Evolutionary conservation across 345 rosid genomes (phyloP), one percentile per base, ranked within the genome.

Genomic region (Corchorus olitorius): DNA sequence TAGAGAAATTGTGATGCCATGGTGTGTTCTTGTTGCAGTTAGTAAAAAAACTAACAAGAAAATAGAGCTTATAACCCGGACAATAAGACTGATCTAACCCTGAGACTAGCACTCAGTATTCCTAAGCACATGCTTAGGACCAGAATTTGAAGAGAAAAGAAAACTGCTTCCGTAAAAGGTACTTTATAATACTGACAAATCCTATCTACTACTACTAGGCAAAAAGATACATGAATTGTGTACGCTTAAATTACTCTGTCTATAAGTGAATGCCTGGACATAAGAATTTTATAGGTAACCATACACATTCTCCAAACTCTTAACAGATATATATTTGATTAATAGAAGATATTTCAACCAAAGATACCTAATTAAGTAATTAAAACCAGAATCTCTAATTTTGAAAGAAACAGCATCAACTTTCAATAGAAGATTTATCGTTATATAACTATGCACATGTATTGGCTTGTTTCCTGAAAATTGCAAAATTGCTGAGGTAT

Each of bases 381-480:
- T 68, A 17, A 35, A 70, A 20, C 70, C 70, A 52, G 56, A 76
- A 55, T 60, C 55, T 43, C 46, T 68, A 50, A 22, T 69, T 56
- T 50, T 59, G 27, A 65, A 73, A 19, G 60, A 76, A 68, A 67
- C 45, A 37, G 72, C 60, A 72, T 33, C 74, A 78, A 58, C 54
- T 75, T 70, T 58, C 19, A n/a, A 70, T 60, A 22, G 41, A 49
- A 76, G 65, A 77, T 20, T 22, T 68, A 78, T 55, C 37, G 48
- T 65, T 65, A 65, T 15, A 49, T 48, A 65, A 37, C n/a, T 9
- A 72, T 71, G 62, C 53, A 63, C 53, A 39, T 72, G 62, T 67
- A 65, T 58, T 64, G 61, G 48, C 13, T 66, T 65, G 65, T 65
- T 77, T 76, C 52, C 73, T 52, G 74, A 74, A 66, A 50, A 80